Evolutionary conservation across 306 rosid species (phyloP).

Genomic region (Lathyrus sativus): DNA sequence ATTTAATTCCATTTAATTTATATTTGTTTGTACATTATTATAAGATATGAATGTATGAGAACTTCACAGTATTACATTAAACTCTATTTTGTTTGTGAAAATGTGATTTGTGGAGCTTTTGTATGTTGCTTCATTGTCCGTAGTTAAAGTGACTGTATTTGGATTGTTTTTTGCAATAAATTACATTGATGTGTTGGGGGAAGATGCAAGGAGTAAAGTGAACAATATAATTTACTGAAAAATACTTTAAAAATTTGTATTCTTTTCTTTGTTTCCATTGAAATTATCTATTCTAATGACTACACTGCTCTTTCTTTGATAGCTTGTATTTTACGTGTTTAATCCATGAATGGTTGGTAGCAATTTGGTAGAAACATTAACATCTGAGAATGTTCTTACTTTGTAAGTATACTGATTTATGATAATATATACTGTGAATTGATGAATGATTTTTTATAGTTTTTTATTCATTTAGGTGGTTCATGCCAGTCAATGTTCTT

Average conservation of each 20-base stretch:
- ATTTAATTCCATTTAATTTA: no score
- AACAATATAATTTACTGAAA: not conserved
- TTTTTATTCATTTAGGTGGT: conserved; percentile 49
- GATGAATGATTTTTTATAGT: conserved; percentile 19
- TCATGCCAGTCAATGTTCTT: conserved; percentile 57
- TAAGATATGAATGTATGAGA: no score
- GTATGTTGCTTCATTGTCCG: no score
- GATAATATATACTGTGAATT: not conserved
- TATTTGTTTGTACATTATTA: no score
- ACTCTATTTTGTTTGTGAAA: no score
- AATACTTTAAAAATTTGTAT: not conserved
- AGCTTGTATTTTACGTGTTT: conserved; percentile 62
- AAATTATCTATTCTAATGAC: conserved; percentile 9
- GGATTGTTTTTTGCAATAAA: no score
- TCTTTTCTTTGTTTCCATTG: not conserved
- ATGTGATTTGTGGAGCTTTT: no score
- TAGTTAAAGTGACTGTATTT: no score
- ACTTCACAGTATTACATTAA: no score
- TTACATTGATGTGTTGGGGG: no score
- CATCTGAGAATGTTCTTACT: conserved; percentile 40
- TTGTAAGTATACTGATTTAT: conserved; percentile 46
- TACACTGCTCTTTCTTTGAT: conserved; percentile 31
- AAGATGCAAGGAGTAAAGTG: no score
- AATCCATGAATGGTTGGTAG: conserved; percentile 54
- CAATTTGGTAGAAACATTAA: conserved; percentile 54